Base-by-base conservation (phyloP, 768 basidiomycete genomes). In the Thelephora ganbajun region DNA sequence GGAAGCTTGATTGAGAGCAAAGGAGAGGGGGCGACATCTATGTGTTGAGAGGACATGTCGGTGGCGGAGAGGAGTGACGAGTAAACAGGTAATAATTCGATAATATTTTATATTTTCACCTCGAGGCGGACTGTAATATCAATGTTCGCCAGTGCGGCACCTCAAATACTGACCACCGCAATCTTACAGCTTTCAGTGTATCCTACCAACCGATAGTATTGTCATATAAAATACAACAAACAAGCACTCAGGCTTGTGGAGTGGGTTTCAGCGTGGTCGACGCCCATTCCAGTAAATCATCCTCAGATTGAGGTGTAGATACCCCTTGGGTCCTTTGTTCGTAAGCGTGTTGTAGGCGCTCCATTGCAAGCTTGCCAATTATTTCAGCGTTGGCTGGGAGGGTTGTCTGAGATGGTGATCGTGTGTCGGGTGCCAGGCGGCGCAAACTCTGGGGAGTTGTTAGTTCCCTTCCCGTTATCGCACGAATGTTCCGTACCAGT, bases 321-420 rank as follows among this genome's bases (percentile, higher is more conserved):
- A 14, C 12, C 4, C 12, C 22, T 5, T 41, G 6, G 7, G 18
- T 22, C 12, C 22, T 41, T 22, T 41, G 39, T 18, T 41, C 39
- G 50, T 88, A 86, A 0, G 75, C 73, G 7, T 71, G 73, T 42
- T 80, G 66, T 16, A 90, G 65, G 18, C 79, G 66, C 57, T 87
- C 84, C 12, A 79, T 83, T 5, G 85, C 80, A 11, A 88, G 66
- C 53, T 81, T 78, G 52, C 85, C 81, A 30, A 90, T 66, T 16
- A 84, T 52, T 19, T 72, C 72, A 51, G 76, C 71, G 3, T 57
- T 51, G 0, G 48, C 48, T 1, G 83, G 80, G 12, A 72, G 60
- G 1, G 69, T 44, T 0, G 81, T 84, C 35, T 77, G 67, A 0
- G 82, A 84, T 1, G 71, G 61, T 0, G 84, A 82, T 1, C 26